Evolutionary conservation across 768 basidiomycete species (phyloP).

Genomic region (Lactarius tabidus): DNA sequence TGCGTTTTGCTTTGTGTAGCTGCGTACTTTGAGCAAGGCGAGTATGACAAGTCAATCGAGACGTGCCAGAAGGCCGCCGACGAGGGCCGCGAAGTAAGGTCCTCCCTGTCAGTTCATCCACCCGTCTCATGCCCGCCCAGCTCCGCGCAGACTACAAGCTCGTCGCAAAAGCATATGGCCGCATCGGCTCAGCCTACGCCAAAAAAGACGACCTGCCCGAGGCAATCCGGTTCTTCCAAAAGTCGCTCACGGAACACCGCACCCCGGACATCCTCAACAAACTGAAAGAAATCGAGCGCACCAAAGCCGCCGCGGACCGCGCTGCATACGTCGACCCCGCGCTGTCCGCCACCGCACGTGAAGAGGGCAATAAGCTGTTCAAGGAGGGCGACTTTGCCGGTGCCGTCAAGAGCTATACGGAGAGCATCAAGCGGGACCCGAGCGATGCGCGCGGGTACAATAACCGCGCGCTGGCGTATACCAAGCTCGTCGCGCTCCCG

Average conservation of each 20-base stretch:
- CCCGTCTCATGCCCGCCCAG: slow-evolving; percentile 34
- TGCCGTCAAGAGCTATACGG: slow-evolving; percentile 89
- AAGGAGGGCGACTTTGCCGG: slow-evolving; percentile 89
- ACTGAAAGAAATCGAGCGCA: slow-evolving; percentile 77
- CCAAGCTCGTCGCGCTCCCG: slow-evolving; percentile 87
- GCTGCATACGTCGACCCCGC: slow-evolving; percentile 85
- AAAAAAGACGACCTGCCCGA: slow-evolving; percentile 70
- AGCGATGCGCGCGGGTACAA: slow-evolving; percentile 90
- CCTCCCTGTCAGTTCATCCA: background rate
- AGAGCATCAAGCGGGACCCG: slow-evolving; percentile 96
- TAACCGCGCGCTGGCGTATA: slow-evolving; percentile 97
- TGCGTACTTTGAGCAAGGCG: slow-evolving; percentile 89
- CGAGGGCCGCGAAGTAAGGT: slow-evolving; percentile 73
- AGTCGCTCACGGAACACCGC: slow-evolving; percentile 93
- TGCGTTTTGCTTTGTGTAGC: slow-evolving; percentile 43
- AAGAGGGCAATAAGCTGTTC: slow-evolving; percentile 91
- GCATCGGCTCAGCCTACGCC: slow-evolving; percentile 79
- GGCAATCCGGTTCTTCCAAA: slow-evolving; percentile 90
- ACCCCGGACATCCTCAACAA: slow-evolving; percentile 90
- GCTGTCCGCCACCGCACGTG: slow-evolving; percentile 75
- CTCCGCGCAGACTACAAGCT: slow-evolving; percentile 92
- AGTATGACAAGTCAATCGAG: slow-evolving; percentile 88
- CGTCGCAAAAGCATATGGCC: slow-evolving; percentile 90
- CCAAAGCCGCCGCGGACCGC: slow-evolving; percentile 71
- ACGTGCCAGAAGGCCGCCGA: slow-evolving; percentile 95